Evolutionary conservation across 805 yeast species (phyloP).

Genomic region (Starmerella sp.): DNA sequence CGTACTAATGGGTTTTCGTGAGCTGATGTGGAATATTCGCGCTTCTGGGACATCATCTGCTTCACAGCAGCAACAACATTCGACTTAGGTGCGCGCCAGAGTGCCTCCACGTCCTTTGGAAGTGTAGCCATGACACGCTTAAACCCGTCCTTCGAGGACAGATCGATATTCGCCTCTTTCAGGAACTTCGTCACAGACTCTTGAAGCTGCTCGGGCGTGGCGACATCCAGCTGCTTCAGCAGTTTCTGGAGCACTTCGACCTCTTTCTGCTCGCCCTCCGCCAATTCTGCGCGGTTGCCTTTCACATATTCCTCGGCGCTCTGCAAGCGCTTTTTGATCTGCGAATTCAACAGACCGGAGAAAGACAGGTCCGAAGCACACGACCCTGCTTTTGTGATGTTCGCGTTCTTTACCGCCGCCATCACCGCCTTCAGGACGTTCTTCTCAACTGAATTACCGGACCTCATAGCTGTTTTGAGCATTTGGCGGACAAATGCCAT

Average conservation of each 20-base stretch:
- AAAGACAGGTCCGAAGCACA: slow-evolving; percentile 24
- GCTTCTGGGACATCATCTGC: slow-evolving; percentile 12
- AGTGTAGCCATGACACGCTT: slow-evolving; percentile 14
- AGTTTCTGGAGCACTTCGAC: slow-evolving; percentile 35
- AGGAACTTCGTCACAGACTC: slow-evolving; percentile 23
- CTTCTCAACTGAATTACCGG: slow-evolving; percentile 33
- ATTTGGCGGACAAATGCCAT: slow-evolving; percentile 33
- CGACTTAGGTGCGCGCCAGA: slow-evolving; percentile 27
- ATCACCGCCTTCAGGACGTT: slow-evolving; percentile 27
- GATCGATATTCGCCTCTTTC: slow-evolving; percentile 12
- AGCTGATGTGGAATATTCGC: slow-evolving; percentile 24
- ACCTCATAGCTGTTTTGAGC: slow-evolving; percentile 39
- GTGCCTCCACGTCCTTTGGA: slow-evolving; percentile 25
- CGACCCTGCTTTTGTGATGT: slow-evolving; percentile 27
- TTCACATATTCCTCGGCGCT: slow-evolving; percentile 39
- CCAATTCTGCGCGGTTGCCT: slow-evolving; percentile 42
- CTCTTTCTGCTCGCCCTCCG: slow-evolving; percentile 42
- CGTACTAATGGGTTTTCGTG: slow-evolving; percentile 50
- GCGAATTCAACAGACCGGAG: slow-evolving; percentile 36
- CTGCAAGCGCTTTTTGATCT: slow-evolving; percentile 34
- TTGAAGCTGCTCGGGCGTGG: slow-evolving; percentile 38
- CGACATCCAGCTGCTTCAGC: slow-evolving; percentile 36
- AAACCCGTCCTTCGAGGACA: slow-evolving; percentile 11
- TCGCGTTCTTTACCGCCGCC: slow-evolving; percentile 29
- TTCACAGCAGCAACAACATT: slow-evolving; percentile 24